Percentiles rank a stretch among this genome's conserved stretches.
Conservation (phyloP, 495 filamentous ascomycete genomes). For the Neurospora sp. region DNA sequence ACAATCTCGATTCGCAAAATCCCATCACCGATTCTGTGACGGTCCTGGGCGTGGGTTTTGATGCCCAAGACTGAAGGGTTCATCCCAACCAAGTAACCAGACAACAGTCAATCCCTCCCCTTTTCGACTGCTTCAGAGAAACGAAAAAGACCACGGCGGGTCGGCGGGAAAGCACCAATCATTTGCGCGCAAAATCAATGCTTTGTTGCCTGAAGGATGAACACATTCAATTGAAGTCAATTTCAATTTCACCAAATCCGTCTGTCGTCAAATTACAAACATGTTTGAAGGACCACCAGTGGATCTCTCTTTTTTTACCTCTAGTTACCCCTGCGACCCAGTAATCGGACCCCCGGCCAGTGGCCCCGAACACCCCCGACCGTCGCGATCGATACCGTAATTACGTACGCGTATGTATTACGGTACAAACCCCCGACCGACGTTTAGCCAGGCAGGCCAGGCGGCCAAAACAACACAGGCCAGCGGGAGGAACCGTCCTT, state of each 20-base stretch:
- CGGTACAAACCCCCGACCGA: not conserved
- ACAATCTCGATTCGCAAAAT: not conserved
- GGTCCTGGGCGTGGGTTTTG: not conserved
- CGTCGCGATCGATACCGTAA: not conserved
- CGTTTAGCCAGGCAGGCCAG: not conserved
- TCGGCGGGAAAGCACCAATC: not conserved
- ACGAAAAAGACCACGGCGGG: not conserved
- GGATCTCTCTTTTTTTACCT: not conserved
- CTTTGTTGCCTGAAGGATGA: not conserved
- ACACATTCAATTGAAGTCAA: not conserved
- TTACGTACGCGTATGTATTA: not conserved
- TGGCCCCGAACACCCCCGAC: not conserved
- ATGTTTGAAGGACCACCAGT: not conserved
- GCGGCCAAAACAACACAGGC: not conserved
- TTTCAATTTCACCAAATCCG: not conserved
- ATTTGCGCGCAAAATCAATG: not conserved
- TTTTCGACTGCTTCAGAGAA: not conserved
- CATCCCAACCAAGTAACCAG: not conserved
- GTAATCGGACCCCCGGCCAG: not conserved
- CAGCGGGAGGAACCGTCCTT: not conserved
- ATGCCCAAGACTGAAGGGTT: not conserved
- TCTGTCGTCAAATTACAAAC: not conserved
- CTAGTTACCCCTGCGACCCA: not conserved
- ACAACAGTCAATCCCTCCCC: not conserved
- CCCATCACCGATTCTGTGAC: not conserved